phyloP scores from a whole-genome alignment of 1,139 yeast species.

The Debaryomyces udenii region DNA sequence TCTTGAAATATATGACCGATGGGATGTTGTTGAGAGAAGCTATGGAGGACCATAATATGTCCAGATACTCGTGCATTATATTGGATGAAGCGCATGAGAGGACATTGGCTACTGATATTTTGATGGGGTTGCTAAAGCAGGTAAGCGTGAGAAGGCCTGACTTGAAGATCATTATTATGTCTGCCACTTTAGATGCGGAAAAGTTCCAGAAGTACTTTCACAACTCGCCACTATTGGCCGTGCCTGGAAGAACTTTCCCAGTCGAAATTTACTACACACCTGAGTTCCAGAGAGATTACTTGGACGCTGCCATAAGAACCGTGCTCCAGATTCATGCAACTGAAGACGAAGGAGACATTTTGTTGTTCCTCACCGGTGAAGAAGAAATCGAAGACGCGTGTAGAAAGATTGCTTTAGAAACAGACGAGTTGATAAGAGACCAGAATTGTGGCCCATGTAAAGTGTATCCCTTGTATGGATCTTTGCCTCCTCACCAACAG shows the following conservation, averaged over 20 bases:
- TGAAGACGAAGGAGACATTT: slow-evolving; percentile 90
- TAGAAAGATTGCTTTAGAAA: slow-evolving; percentile 81
- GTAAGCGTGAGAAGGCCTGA: slow-evolving; percentile 81
- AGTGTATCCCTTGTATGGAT: slow-evolving; percentile 93
- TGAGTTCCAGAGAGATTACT: slow-evolving; percentile 90
- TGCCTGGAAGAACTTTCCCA: slow-evolving; percentile 97
- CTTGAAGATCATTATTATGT: slow-evolving; percentile 90
- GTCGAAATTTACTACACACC: slow-evolving; percentile 97
- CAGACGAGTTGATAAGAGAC: slow-evolving; percentile 85
- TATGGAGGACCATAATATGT: slow-evolving; percentile 89
- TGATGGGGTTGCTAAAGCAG: slow-evolving; percentile 92
- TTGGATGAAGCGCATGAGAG: slow-evolving; percentile 99
- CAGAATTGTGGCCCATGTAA: slow-evolving; percentile 85
- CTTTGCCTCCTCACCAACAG: slow-evolving; percentile 94
- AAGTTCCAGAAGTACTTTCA: slow-evolving; percentile 89
- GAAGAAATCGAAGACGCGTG: slow-evolving; percentile 98
- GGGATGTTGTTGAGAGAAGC: slow-evolving; percentile 98
- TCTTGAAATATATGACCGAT: slow-evolving; percentile 95
- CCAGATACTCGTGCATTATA: slow-evolving; percentile 83
- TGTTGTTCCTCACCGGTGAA: slow-evolving; percentile 92
- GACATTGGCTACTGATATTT: slow-evolving; percentile 92
- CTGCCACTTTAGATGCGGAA: slow-evolving; percentile 97
- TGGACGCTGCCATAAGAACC: slow-evolving; percentile 93
- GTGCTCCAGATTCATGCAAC: slow-evolving; percentile 96
- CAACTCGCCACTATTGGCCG: slow-evolving; percentile 91